Conservation (phyloP, 352 stramenopile species). For the Phytopythium chamaehyphon region DNA sequence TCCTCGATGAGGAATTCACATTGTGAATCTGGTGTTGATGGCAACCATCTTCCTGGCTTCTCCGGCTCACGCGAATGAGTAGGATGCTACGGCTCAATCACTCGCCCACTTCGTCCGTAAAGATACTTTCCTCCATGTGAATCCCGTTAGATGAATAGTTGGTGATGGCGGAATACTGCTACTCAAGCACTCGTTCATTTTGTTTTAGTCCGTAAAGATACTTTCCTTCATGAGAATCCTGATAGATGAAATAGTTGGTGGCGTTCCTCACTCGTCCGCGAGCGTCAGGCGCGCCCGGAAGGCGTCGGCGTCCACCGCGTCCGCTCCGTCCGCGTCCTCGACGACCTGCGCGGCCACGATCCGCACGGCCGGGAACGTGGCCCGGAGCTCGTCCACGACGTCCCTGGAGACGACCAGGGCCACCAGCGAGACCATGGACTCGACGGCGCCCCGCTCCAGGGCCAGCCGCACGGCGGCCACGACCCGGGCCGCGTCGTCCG, state of each 20-base stretch:
- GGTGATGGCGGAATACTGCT: not conserved
- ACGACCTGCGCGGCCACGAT: constrained; percentile 19
- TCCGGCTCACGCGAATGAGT: too few species aligned
- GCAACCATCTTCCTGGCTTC: too few species aligned
- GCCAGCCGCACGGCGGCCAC: constrained; percentile 27
- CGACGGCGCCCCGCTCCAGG: constrained; percentile 32
- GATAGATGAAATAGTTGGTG: not conserved
- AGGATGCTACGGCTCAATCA: too few species aligned
- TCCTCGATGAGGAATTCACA: too few species aligned
- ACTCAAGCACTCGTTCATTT: not conserved
- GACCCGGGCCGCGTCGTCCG: constrained; percentile 24
- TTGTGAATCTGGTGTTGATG: too few species aligned
- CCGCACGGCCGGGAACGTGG: constrained; percentile 25
- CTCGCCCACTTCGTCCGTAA: too few species aligned
- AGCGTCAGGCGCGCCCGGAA: not conserved
- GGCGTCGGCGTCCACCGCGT: not conserved
- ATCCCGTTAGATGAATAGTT: too few species aligned
- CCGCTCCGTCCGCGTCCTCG: constrained; percentile 2
- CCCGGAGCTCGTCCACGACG: constrained; percentile 29
- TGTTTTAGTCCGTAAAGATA: not conserved
- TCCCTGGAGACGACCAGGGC: constrained; percentile 31
- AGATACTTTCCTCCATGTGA: too few species aligned
- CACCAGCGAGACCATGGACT: constrained; percentile 40
- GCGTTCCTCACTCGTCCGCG: not conserved
- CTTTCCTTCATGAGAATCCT: not conserved